A percentile compares a stretch with the other conserved stretches of the same genome.
Evolutionary conservation across 2,329 filamentous ascomycete genomes (phyloP).

Genomic region (Truncatella angustata): DNA sequence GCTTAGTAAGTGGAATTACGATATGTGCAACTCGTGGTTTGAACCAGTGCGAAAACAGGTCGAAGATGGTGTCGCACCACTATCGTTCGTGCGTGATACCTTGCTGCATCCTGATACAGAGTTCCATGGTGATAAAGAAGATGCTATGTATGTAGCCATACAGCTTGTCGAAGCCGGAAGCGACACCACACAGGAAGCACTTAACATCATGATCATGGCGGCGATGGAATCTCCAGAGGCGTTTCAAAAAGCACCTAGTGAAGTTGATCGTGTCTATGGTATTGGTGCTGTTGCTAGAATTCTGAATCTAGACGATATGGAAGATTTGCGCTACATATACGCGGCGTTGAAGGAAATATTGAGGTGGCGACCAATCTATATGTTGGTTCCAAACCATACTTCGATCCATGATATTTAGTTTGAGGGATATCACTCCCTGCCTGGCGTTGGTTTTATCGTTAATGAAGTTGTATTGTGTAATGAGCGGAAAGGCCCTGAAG

Average conservation of each 20-base stretch:
- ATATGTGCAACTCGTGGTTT: conserved; percentile 3
- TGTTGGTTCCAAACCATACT: not conserved
- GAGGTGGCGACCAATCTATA: not conserved
- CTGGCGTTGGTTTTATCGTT: not conserved
- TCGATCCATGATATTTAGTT: not conserved
- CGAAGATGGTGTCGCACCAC: not conserved
- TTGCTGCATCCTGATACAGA: conserved; percentile 4
- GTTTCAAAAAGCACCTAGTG: not conserved
- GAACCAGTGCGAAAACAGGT: conserved; percentile 3
- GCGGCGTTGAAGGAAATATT: not conserved
- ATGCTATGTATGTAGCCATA: conserved; percentile 3
- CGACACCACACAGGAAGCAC: conserved; percentile 2
- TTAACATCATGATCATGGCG: conserved; percentile 7
- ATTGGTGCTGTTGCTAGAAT: not conserved
- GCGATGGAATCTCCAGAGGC: not conserved
- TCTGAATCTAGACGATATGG: not conserved
- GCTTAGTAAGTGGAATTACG: not conserved
- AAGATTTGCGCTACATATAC: not conserved
- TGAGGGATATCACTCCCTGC: not conserved
- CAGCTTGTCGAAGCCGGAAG: conserved; percentile 5
- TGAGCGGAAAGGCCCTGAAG: not conserved
- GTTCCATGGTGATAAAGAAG: not conserved
- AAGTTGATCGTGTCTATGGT: not conserved
- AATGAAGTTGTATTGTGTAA: not conserved
- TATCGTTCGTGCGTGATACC: conserved; percentile 1